Evolutionary conservation across 2,329 filamentous ascomycete genomes (phyloP).

Genomic region (Hypoxylon sp.): DNA sequence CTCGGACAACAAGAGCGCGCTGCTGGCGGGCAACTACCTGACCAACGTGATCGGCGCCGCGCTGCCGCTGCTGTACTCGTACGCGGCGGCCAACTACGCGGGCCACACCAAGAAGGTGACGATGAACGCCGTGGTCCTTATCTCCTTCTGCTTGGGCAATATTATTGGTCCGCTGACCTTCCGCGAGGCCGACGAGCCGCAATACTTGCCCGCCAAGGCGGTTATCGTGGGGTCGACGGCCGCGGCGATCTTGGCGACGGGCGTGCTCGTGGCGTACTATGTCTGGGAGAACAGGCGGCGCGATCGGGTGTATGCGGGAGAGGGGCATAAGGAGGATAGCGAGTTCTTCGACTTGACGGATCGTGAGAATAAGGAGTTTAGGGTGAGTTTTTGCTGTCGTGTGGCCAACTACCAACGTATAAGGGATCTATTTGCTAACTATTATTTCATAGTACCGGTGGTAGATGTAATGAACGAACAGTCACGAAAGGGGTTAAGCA

Average conservation of each 20-base stretch:
- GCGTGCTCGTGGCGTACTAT: conserved; percentile 63
- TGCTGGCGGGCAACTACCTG: conserved; percentile 59
- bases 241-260: conserved; percentile 56
- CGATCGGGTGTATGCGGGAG: conserved; percentile 26
- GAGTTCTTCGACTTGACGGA: conserved; percentile 51
- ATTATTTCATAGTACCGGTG: conserved; percentile 24
- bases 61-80: conserved; percentile 55
- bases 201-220: conserved; percentile 58
- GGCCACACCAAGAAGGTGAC: conserved; percentile 67
- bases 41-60: conserved; percentile 58
- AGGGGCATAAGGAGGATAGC: conserved; percentile 44
- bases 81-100: conserved; percentile 53
- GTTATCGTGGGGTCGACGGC: conserved; percentile 57
- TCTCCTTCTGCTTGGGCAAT: conserved; percentile 55
- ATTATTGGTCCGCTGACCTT: conserved; percentile 57
- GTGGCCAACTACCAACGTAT: not conserved
- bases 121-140: conserved; percentile 60
- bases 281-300: conserved; percentile 59
- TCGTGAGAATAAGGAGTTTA: conserved; percentile 48
- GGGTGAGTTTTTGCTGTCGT: conserved; percentile 33
- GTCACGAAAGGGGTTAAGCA: not conserved
- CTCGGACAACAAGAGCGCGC: conserved; percentile 52
- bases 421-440: conserved; percentile 6
- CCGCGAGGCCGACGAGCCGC: conserved; percentile 50
- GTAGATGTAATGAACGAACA: conserved; percentile 5